Conservation (phyloP, 805 yeast genomes). For the Zygosaccharomyces bisporus region DNA sequence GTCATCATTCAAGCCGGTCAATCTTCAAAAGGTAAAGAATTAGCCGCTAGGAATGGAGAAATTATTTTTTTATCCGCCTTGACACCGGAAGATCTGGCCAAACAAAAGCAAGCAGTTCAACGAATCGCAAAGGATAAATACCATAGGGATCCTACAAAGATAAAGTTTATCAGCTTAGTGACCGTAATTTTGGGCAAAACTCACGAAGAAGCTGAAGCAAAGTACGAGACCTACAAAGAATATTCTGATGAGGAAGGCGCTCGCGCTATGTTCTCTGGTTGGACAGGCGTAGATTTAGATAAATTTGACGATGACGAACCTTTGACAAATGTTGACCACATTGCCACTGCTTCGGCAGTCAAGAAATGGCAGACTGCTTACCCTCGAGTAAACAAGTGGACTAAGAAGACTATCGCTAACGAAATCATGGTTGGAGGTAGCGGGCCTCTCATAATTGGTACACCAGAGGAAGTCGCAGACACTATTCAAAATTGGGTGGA, state of each 20-base stretch:
- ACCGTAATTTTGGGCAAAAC: conserved; percentile 41
- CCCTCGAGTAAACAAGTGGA: conserved; percentile 21
- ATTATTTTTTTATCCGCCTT: conserved; percentile 40
- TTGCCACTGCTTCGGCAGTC: conserved; percentile 34
- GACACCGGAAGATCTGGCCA: conserved; percentile 33
- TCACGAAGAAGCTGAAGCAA: conserved; percentile 41
- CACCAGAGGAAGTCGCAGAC: conserved; percentile 40
- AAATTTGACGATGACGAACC: conserved; percentile 39
- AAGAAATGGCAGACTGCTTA: conserved; percentile 29
- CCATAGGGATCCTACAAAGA: conserved; percentile 37
- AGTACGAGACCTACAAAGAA: conserved; percentile 33
- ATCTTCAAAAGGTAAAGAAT: conserved; percentile 40
- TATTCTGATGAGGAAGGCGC: conserved; percentile 44
- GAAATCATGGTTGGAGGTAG: conserved; percentile 30
- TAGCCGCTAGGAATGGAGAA: conserved; percentile 45
- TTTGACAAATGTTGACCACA: conserved; percentile 31
- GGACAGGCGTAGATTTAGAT: conserved; percentile 43
- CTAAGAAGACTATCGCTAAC: conserved; percentile 31
- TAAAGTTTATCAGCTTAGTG: conserved; percentile 40
- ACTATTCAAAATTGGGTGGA: conserved; percentile 41
- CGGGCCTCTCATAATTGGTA: conserved; percentile 35
- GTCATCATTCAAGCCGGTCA: conserved; percentile 45
- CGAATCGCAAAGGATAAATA: conserved; percentile 35
- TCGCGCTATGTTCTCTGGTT: conserved; percentile 44
- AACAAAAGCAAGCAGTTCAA: conserved; percentile 34